Conservation (phyloP, 495 filamentous ascomycete species). For the Arthonia radiata region DNA sequence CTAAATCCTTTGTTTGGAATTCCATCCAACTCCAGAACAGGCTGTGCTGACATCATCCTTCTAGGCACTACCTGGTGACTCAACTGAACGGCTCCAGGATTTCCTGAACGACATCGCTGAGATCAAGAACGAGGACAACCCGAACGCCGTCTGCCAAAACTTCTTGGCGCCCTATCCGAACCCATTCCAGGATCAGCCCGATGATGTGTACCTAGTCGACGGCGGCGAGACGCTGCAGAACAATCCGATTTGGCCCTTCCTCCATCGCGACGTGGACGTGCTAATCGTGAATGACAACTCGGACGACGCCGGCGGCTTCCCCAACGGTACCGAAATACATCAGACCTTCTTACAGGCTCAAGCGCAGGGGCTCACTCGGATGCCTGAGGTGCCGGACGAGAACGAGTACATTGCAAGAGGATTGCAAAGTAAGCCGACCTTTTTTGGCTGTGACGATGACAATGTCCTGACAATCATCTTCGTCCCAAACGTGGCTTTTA, state of each 20-base stretch:
- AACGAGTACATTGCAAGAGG: slow-evolving; percentile 14
- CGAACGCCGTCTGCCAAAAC: slow-evolving; percentile 9
- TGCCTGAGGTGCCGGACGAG: slow-evolving; percentile 18
- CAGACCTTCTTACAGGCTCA: slow-evolving; percentile 16
- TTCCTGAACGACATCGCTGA: no score
- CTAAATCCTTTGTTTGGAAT: no score
- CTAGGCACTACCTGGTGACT: no score
- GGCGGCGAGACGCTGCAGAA: slow-evolving; percentile 21
- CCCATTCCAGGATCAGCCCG: slow-evolving; percentile 17
- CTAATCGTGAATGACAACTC: slow-evolving; percentile 23
- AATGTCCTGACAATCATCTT: slow-evolving; percentile 16
- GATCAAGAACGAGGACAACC: no score
- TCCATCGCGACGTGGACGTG: slow-evolving; percentile 18
- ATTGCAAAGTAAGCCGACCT: slow-evolving; percentile 16
- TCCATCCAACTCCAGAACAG: no score
- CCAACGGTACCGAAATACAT: slow-evolving; percentile 18
- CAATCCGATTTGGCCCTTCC: slow-evolving; percentile 21
- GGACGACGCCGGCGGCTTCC: slow-evolving; percentile 17
- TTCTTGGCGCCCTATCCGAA: slow-evolving; percentile 18
- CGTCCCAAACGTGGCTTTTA: slow-evolving; percentile 18
- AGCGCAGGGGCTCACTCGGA: slow-evolving; percentile 9
- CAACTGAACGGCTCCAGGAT: no score
- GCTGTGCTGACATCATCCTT: no score
- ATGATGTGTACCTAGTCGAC: slow-evolving; percentile 16
- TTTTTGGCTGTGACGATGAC: slow-evolving; percentile 20